phyloP scores from a whole-genome alignment of 2,329 filamentous ascomycete genomes.

The Coniella lustricola region DNA sequence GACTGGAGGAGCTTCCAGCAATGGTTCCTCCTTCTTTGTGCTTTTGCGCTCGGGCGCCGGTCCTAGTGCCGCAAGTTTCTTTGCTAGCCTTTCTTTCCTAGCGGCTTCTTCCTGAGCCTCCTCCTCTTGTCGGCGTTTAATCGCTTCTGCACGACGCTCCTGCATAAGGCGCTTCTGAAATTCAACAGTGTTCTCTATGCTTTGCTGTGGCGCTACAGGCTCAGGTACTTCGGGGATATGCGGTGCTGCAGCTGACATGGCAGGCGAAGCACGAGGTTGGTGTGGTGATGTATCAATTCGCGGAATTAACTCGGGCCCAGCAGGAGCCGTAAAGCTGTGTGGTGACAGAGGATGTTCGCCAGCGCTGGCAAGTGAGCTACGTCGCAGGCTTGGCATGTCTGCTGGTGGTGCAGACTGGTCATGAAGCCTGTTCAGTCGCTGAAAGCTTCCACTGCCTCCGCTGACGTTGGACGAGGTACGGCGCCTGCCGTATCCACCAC shows the following conservation, averaged over 20 bases:
- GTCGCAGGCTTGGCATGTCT: slow-evolving; percentile 37
- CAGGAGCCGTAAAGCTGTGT: slow-evolving; percentile 33
- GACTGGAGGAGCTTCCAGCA: slow-evolving; percentile 31
- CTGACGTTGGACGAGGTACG: slow-evolving; percentile 89
- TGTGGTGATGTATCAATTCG: slow-evolving; percentile 29
- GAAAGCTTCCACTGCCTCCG: slow-evolving; percentile 68
- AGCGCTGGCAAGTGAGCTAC: slow-evolving; percentile 43
- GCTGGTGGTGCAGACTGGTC: slow-evolving; percentile 36
- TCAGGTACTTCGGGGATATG: slow-evolving; percentile 26
- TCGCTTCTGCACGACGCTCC: slow-evolving; percentile 61
- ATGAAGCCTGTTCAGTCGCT: slow-evolving; percentile 41
- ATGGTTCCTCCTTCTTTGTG: slow-evolving; percentile 44
- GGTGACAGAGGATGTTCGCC: slow-evolving; percentile 46
- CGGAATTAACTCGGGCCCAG: slow-evolving; percentile 24
- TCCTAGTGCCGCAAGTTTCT: slow-evolving; percentile 65
- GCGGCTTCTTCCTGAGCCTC: slow-evolving; percentile 68
- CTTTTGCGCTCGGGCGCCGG: slow-evolving; percentile 55
- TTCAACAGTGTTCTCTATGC: slow-evolving; percentile 49
- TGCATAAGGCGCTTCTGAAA: slow-evolving; percentile 67
- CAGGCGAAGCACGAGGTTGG: slow-evolving; percentile 39
- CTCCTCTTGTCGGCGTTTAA: slow-evolving; percentile 60
- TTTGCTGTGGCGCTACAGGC: slow-evolving; percentile 23
- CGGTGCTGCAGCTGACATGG: slow-evolving; percentile 32
- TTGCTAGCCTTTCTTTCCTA: slow-evolving; percentile 60
- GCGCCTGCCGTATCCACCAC: slow-evolving; percentile 63